Evolutionary conservation across 2,329 filamentous ascomycete genomes (phyloP), one percentile per base, ranked within the genome.

Genomic region (Periconia digitata): DNA sequence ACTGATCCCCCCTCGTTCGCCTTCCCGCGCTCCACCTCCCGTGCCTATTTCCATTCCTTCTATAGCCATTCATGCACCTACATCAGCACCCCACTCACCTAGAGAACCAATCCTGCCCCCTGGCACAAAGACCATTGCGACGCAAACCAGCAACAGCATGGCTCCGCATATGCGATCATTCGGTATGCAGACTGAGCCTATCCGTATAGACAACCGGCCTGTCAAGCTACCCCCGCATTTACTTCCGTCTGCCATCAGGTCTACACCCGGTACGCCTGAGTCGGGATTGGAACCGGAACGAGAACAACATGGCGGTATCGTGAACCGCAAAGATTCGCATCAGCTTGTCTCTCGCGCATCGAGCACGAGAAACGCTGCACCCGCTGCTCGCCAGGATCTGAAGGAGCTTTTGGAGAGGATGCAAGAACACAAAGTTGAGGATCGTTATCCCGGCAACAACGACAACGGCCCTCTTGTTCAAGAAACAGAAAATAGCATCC

Each of bases 51-150:
- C 78, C 4, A 87, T 96, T 52, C 92, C 92, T 0, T 89, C 86
- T 60, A 99, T 99, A 65, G 88, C 90, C 47, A 90, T 99, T 43
- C 89, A 95, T 59, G 94, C 94, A 24, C 92, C 94, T 0, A 84
- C 81, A 3, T 95, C 90, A 46, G 83, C 88, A 40, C 91, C 92
- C n/a, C 78, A 85, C 4, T 72, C 90, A 2, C 90, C 90, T 2
- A 82, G 81, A 40, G 83, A 86, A 56, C 85, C 86, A 43, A 82
- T 95, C 46, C 85, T 95, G 23, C 91, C 91, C 45, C 85, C 92
- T 47, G 84, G 84, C 53, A 86, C 84, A 6, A 96, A 91, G 69
- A 90, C 90, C 70, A 85, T 87, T 54, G 85, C 85, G 16, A 92
- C 87, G 61, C 94, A 99, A 71, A 90, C 91, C 21, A 79, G 79